Conservation (phyloP, 306 rosid genomes). For the Senna siamea region DNA sequence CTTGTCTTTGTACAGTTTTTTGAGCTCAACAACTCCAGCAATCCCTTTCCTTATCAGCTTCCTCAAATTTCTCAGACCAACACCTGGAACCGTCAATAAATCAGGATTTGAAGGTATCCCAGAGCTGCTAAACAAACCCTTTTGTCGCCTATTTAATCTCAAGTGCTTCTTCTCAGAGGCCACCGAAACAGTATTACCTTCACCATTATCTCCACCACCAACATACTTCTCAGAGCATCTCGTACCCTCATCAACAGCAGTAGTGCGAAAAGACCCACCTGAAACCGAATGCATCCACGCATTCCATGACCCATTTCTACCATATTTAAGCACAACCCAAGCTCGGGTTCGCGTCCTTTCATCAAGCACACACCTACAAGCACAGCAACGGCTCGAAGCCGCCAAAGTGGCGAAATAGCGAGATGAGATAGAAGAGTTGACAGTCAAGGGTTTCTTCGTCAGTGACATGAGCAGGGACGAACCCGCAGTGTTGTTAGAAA, state of each 20-base stretch:
- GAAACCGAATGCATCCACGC: constrained; percentile 40
- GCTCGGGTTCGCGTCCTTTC: constrained; percentile 43
- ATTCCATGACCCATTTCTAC: constrained; percentile 37
- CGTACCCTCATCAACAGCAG: constrained; percentile 34
- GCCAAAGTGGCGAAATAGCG: constrained; percentile 23
- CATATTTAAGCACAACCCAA: constrained; percentile 48
- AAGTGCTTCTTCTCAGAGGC: constrained; percentile 42
- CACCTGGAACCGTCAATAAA: constrained; percentile 92
- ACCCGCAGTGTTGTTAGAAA: neutral
- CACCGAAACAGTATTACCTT: neutral
- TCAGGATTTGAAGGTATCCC: constrained; percentile 67
- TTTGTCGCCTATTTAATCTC: constrained; percentile 61
- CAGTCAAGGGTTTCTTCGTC: constrained; percentile 27
- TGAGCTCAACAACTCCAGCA: constrained; percentile 85
- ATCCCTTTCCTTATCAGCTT: constrained; percentile 87
- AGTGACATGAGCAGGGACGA: constrained; percentile 7
- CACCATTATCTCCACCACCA: constrained; percentile 25
- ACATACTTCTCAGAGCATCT: constrained; percentile 20
- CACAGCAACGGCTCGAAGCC: constrained; percentile 30
- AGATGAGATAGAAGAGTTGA: neutral
- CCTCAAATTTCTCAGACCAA: constrained; percentile 88
- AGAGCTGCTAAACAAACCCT: constrained; percentile 43
- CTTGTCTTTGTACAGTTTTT: constrained; percentile 89
- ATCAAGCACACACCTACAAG: constrained; percentile 44
- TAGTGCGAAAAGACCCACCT: constrained; percentile 40